phyloP scores from a whole-genome alignment of 352 stramenopile species.

The Globisporangium yorkense region DNA sequence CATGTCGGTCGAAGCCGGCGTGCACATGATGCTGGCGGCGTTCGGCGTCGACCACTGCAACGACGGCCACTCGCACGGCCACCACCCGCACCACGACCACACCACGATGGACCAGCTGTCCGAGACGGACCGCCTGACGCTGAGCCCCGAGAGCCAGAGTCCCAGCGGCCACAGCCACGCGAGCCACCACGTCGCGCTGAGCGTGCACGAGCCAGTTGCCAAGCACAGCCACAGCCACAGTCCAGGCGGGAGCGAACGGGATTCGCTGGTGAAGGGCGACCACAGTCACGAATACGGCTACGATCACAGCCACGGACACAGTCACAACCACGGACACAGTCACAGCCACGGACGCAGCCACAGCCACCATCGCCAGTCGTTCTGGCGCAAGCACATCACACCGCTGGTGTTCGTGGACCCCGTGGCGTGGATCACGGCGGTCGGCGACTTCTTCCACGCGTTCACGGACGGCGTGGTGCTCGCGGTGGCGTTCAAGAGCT shows the following conservation, averaged over 20 bases:
- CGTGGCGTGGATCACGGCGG: slow-evolving; percentile 22
- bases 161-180: slow-evolving; percentile 13
- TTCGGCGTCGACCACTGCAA: slow-evolving; percentile 19
- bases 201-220: slow-evolving; percentile 1
- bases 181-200: slow-evolving; percentile 11
- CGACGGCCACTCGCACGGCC: slow-evolving; percentile 9
- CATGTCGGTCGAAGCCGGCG: slow-evolving; percentile 22
- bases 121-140: slow-evolving; percentile 2
- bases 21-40: slow-evolving; percentile 19
- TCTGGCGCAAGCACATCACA: slow-evolving; percentile 5
- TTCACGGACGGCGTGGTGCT: slow-evolving; percentile 21
- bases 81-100: slow-evolving; percentile 12
- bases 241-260: too few species aligned
- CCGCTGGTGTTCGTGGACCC: slow-evolving; percentile 12
- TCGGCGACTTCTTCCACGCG: slow-evolving; percentile 20
- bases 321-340: neutral
- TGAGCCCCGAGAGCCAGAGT: slow-evolving; percentile 11
- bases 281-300: too few species aligned
- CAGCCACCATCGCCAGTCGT: slow-evolving; percentile 1
- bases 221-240: neutral
- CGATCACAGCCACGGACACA: too few species aligned
- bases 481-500: slow-evolving; percentile 20
- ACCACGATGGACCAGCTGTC: slow-evolving; percentile 9
- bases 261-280: too few species aligned
- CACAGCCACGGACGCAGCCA: slow-evolving; percentile 5